Evolutionary conservation across 306 rosid genomes (phyloP).

Genomic region (Quercus glauca): DNA sequence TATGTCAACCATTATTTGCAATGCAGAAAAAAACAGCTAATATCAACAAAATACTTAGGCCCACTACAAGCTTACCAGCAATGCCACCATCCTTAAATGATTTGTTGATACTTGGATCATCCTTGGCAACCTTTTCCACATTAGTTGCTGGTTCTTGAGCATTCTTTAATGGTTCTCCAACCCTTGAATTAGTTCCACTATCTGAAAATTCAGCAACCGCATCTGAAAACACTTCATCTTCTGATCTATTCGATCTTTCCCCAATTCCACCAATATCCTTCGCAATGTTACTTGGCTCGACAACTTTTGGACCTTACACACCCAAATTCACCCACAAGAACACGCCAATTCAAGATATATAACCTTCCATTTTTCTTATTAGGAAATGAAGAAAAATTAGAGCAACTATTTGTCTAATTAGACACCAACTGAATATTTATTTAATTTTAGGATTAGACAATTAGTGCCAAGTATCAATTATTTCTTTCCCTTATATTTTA

Average conservation of each 20-base stretch:
- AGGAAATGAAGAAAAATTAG: neutral
- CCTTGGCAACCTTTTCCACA: constrained; percentile 24
- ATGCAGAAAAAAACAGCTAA: neutral
- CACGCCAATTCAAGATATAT: constrained; percentile 4
- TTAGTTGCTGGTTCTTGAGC: constrained; percentile 22
- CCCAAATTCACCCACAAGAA: constrained; percentile 19
- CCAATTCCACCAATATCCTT: constrained; percentile 34
- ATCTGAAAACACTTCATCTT: constrained; percentile 67
- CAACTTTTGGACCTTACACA: constrained; percentile 38
- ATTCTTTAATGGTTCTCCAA: constrained; percentile 16
- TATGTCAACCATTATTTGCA: neutral
- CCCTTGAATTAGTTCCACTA: constrained; percentile 19
- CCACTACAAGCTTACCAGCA: constrained; percentile 36
- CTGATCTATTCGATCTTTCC: constrained; percentile 36
- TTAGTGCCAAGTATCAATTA: neutral
- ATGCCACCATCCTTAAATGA: constrained; percentile 20
- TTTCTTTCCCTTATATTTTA: neutral
- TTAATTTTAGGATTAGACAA: neutral
- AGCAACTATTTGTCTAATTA: neutral
- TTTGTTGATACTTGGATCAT: constrained; percentile 27
- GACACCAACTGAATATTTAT: too few relatives aligned
- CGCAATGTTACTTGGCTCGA: constrained; percentile 25
- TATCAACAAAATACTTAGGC: neutral
- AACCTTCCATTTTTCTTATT: neutral
- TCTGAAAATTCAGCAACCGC: constrained; percentile 71